Percentiles rank a stretch among this genome's conserved stretches.
Conservation (phyloP, 2,329 filamentous ascomycete species). For the Dactylonectria estremocensis region DNA sequence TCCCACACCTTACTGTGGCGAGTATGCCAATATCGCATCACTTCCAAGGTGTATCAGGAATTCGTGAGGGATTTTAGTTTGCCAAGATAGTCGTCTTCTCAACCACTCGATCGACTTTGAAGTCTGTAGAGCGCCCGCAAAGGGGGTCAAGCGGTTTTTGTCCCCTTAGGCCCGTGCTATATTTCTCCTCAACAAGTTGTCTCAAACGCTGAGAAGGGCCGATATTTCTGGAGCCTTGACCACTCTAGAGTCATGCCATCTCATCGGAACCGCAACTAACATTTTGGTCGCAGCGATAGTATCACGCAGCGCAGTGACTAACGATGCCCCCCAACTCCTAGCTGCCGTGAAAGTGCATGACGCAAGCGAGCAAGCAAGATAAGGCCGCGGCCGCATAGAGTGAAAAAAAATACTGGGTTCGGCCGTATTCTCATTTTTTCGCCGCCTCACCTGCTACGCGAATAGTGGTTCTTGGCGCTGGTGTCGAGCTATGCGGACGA, state of each 20-base stretch:
- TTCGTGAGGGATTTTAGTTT: too few relatives aligned
- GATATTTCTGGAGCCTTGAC: conserved; percentile 24
- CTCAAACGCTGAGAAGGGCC: conserved; percentile 20
- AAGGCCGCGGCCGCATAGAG: neutral
- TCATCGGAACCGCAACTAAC: too few relatives aligned
- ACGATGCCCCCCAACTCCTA: neutral
- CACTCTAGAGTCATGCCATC: neutral
- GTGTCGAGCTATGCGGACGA: conserved; percentile 19
- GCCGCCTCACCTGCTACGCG: conserved; percentile 29
- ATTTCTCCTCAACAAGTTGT: neutral
- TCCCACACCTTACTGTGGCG: too few relatives aligned
- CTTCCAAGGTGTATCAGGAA: too few relatives aligned
- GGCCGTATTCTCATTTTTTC: neutral
- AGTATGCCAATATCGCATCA: too few relatives aligned
- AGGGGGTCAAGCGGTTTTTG: neutral
- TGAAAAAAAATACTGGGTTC: too few relatives aligned
- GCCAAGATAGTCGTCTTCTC: too few relatives aligned
- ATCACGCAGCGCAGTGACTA: neutral
- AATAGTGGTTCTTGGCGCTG: neutral
- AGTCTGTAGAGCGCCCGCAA: neutral
- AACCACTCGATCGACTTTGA: neutral
- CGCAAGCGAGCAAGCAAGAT: neutral
- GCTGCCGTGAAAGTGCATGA: neutral
- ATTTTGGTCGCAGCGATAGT: neutral
- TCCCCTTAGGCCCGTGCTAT: neutral